Evolutionary conservation across 2,329 filamentous ascomycete species (phyloP), one percentile per base, ranked within the genome.

Genomic region (Clonostachys rosea): DNA sequence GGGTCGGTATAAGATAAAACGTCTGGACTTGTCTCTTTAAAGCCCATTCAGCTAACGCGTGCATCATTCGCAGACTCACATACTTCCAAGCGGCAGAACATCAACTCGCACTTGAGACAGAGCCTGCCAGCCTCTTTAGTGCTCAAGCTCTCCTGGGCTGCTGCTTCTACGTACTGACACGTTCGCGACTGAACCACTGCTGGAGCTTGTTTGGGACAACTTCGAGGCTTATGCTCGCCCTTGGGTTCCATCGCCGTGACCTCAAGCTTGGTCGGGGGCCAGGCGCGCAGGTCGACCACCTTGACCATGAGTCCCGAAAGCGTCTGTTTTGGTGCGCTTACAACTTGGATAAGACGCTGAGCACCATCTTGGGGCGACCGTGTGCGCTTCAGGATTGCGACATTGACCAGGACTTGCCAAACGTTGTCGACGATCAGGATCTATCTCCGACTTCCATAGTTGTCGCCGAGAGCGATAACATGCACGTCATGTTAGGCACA

Each of bases 291-390:
- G 43, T 50, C 7, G 57, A 62, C 43, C 53, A 58, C 17, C 49
- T 67, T 24, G 62, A 67, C 30, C 46, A 58, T 2, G 64, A 70
- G 47, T 67, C 63, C 44, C 60, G 65, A 5, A 56, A 60, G 16
- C 57, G 67, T 3, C 64, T 78, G 0, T 84, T 85, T 44, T 85
- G 81, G 82, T 78, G 75, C 36, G 76, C 77, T 0, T 85, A 84
- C 54, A 76, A 73, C 12, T 63, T 85, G 9, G 81, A 85, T 56
- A 80, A 78, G 49, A 84, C 84, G 49, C 66, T 86, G 16, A 79
- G 79, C 46, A 75, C 78, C 30, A 76, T 79, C 48, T 70, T 84
- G 17, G 81, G 81, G 4, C 67, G 81, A 34, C 81, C 81, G 3
- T 63, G 76, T 13, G 70, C 79, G 3, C 76, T 84, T 43, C 81